These are phyloP conservation scores for Cyberlindnera nakhonratchasimensis DNA, from an alignment of 805 yeast genomes.

Conservation along the genomic window DNA sequence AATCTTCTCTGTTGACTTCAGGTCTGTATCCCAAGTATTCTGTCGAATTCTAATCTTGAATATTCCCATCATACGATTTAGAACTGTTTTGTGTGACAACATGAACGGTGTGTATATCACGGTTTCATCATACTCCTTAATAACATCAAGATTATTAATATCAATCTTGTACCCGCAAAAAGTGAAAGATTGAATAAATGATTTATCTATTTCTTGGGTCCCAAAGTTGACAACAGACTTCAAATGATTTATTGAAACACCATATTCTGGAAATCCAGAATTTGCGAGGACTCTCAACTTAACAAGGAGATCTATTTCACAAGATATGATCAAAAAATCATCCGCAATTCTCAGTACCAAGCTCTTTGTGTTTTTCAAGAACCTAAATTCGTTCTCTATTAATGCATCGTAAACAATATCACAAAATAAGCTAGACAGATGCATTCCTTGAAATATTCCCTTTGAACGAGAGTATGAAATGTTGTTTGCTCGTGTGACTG, in stretches of 20 bases:
- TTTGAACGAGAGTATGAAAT: slow-evolving; percentile 43
- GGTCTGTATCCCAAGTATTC: slow-evolving; percentile 25
- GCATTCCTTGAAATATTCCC: slow-evolving; percentile 86
- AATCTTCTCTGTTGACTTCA: slow-evolving; percentile 23
- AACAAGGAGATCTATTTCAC: slow-evolving; percentile 32
- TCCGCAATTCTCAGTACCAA: slow-evolving; percentile 69
- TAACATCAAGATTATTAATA: slow-evolving; percentile 31
- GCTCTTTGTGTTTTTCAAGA: slow-evolving; percentile 27
- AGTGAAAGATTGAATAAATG: slow-evolving; percentile 16
- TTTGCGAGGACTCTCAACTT: slow-evolving; percentile 30
- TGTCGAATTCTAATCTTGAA: slow-evolving; percentile 33
- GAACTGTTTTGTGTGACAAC: slow-evolving; percentile 15
- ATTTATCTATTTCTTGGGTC: slow-evolving; percentile 1
- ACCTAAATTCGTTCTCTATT: slow-evolving; percentile 34
- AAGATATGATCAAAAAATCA: slow-evolving; percentile 74
- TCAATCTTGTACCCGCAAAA: slow-evolving; percentile 44
- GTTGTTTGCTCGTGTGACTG: slow-evolving; percentile 40
- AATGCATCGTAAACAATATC: slow-evolving; percentile 67
- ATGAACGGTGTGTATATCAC: slow-evolving; percentile 14
- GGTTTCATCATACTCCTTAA: slow-evolving; percentile 30
- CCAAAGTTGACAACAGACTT: slow-evolving; percentile 36
- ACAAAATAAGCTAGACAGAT: slow-evolving; percentile 70
- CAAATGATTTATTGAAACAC: slow-evolving; percentile 31
- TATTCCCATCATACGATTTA: slow-evolving; percentile 18
- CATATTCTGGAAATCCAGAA: slow-evolving; percentile 37